These are phyloP conservation scores for Fusarium liriodendri DNA, from an alignment of 2,329 filamentous ascomycete species.

Conservation along the genomic window DNA sequence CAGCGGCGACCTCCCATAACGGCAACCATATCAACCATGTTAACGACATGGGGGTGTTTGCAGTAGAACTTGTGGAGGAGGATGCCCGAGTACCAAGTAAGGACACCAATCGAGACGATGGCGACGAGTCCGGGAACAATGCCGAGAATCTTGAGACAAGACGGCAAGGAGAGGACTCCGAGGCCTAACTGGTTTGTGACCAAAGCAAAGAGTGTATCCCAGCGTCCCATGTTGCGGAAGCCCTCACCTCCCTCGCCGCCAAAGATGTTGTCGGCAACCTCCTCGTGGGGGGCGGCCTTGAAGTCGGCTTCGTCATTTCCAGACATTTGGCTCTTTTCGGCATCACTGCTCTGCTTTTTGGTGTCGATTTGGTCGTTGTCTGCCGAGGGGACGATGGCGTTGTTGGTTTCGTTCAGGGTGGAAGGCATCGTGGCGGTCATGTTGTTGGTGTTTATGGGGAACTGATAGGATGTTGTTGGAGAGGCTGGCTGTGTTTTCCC, in stretches of 20 bases:
- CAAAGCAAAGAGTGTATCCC: conserved; percentile 23
- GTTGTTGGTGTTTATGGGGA: background rate
- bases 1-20: conserved; percentile 50
- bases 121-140: conserved; percentile 74
- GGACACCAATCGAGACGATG: conserved; percentile 70
- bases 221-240: conserved; percentile 28
- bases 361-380: background rate
- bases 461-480: background rate
- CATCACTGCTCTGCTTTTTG: background rate
- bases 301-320: background rate
- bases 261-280: conserved; percentile 4
- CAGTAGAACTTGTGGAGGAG: conserved; percentile 71
- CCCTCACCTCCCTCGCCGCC: conserved; percentile 13
- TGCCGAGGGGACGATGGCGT: background rate
- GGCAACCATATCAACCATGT: conserved; percentile 75
- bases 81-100: conserved; percentile 67
- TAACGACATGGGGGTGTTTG: conserved; percentile 72
- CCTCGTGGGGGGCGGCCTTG: background rate
- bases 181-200: conserved; percentile 35
- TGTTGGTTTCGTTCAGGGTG: background rate
- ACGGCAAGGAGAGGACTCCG: conserved; percentile 60
- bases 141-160: conserved; percentile 71
- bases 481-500: background rate
- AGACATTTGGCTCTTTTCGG: background rate
- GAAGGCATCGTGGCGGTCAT: background rate